phyloP scores from a whole-genome alignment of 1,139 yeast genomes.

The Hemisphaericaspora xylofermentans region DNA sequence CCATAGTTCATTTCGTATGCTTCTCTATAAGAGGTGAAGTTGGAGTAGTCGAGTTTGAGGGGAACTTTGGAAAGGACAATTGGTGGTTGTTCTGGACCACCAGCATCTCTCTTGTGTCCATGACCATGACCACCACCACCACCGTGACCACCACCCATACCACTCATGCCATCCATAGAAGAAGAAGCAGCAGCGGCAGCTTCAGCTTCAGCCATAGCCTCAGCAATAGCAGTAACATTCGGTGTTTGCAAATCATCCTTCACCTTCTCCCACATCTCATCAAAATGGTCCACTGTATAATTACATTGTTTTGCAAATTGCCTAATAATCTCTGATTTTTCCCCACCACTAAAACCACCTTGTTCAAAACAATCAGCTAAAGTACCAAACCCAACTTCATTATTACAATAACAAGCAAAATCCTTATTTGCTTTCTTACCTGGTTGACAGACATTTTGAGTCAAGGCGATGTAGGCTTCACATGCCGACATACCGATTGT shows the following conservation, averaged over 20 bases:
- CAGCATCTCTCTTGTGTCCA: constrained; percentile 6
- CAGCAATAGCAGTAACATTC: constrained; percentile 19
- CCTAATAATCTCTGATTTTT: constrained; percentile 11
- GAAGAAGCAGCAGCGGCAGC: background rate
- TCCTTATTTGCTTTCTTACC: constrained; percentile 1
- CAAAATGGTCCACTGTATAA: constrained; percentile 8
- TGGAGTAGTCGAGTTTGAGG: constrained; percentile 7
- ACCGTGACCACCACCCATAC: constrained; percentile 1
- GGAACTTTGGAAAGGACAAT: constrained; percentile 8
- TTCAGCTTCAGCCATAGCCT: background rate
- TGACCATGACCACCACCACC: background rate
- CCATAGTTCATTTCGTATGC: constrained; percentile 10
- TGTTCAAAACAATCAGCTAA: constrained; percentile 18
- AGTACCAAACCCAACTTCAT: constrained; percentile 20
- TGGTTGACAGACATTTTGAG: constrained; percentile 9
- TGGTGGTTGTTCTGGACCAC: background rate
- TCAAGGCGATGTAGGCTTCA: constrained; percentile 7
- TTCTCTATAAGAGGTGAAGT: constrained; percentile 8
- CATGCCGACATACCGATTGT: constrained; percentile 11
- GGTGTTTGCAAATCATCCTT: background rate
- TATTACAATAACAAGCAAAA: constrained; percentile 18
- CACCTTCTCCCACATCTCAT: constrained; percentile 7
- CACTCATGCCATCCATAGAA: background rate
- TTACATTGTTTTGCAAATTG: constrained; percentile 17
- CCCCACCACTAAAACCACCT: constrained; percentile 19